These are phyloP conservation scores for Thalia dealbata DNA, from an alignment of 176 grass and related monocot genomes.

Conservation along the genomic window DNA sequence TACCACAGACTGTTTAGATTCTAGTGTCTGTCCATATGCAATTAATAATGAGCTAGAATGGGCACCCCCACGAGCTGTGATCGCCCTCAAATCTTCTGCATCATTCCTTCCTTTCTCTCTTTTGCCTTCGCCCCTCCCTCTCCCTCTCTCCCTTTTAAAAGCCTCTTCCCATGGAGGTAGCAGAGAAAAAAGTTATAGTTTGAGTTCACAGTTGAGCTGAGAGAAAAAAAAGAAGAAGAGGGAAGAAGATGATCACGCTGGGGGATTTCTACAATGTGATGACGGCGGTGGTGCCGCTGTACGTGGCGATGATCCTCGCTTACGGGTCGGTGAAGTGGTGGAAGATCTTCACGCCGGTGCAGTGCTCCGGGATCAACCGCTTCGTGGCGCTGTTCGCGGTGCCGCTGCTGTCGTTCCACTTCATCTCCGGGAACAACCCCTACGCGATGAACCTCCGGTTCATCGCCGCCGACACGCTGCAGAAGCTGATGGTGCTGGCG, in stretches of 20 bases:
- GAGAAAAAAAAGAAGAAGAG: neutral
- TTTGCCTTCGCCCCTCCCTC: no score
- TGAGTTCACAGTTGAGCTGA: neutral
- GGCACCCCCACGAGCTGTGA: slow-evolving; percentile 1
- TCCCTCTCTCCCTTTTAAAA: neutral
- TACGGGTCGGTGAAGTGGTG: slow-evolving; percentile 97
- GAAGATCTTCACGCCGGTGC: slow-evolving; percentile 92
- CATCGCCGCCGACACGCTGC: slow-evolving; percentile 96
- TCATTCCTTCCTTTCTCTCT: neutral
- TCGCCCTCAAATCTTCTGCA: neutral
- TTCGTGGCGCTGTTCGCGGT: slow-evolving; percentile 98
- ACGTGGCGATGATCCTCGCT: slow-evolving; percentile 97
- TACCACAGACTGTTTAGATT: slow-evolving; percentile 4
- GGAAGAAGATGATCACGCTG: slow-evolving; percentile 1
- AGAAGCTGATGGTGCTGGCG: slow-evolving; percentile 89
- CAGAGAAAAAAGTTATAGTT: neutral
- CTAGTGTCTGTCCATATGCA: slow-evolving; percentile 3
- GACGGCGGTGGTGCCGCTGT: slow-evolving; percentile 97
- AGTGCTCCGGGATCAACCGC: slow-evolving; percentile 99
- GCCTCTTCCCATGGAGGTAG: neutral
- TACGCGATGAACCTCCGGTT: slow-evolving; percentile 97
- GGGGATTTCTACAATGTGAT: slow-evolving; percentile 78
- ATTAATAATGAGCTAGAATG: neutral
- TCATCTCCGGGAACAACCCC: slow-evolving; percentile 91
- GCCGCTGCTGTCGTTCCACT: slow-evolving; percentile 94